Evolutionary conservation across 176 grass and related monocot genomes (phyloP), one percentile per base, ranked within the genome.

Genomic region (Raddia distichophylla): DNA sequence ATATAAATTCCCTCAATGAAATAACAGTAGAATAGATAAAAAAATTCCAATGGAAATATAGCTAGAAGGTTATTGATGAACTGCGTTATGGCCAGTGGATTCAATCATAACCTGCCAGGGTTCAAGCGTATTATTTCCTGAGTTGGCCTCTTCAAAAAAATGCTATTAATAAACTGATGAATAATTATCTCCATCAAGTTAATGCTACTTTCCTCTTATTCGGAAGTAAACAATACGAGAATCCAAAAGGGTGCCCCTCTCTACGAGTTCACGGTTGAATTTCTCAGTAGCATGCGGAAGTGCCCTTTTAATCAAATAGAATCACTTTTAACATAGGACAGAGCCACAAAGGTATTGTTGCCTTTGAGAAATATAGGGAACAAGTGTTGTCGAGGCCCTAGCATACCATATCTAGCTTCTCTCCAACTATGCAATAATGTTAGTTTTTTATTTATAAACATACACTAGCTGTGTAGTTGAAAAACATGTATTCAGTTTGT

Each of bases 401-500:
- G 12, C 7, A 42, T 6, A 74, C 59, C n/a, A 7, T 18, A 83
- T 16, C 49, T 22, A 8, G 4, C 33, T 60, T 54, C 6, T 6
- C 14, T 63, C 12, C 70, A 56, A 55, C 4, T 6, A 65, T 44
- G 22, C 47, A 17, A 54, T 73, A 74, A 1, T 60, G 64, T 2
- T 12, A 27, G 69, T 74, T 44, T 12, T 27, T 53, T 16, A 37
- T 22, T 10, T 73, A 73, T 40, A 27, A 67, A 67, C 27, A 49
- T 48, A 69, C 9, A 49, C 7, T 22, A 67, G 37, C 4, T 74
- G 16, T 74, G 45, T 59, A 3, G 42, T 13, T 70, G 16, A 57
- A 48, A 75, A 48, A 67, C n/a, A 65, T 56, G 61, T 65, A 72
- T 75, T 37, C 71, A 45, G n/a, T 32, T 33, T 83, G 10, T 57